Evolutionary conservation across 805 yeast genomes (phyloP), one percentile per base, ranked within the genome.

Genomic region (Brettanomyces sp.): DNA sequence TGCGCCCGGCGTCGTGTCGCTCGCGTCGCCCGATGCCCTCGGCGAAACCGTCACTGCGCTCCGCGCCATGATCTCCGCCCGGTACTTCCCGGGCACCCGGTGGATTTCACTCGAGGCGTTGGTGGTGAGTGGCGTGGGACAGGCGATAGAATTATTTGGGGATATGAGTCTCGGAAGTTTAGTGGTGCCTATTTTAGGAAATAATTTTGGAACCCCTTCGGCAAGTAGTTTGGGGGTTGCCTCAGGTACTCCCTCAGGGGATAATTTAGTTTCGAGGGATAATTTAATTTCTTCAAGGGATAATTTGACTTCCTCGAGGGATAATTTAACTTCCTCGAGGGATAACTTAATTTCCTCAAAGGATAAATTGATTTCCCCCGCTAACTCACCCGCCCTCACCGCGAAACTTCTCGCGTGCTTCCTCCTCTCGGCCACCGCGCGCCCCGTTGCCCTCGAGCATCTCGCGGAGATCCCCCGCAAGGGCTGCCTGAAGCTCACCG

Each of bases 61-160:
- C 9, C 5, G 36, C 7, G n/a, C 23, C n/a, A 33, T 24, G 33
- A 3, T 45, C 74, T 71, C 50, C 73, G 80, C 33, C 71, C 69
- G 44, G 79, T 75, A 51, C 56, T 84, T 75, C 67, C 91, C 91
- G 3, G 71, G 73, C 40, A 74, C 72, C 30, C 80, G 77, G 53
- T 88, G 95, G 95, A 62, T 86, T 5, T 82, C 93, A 0, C 62
- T 85, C 23, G 73, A 78, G 48, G 74, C 85, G 0, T 52, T 80
- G 49, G 63, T 80, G 21, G 68, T 76, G 25, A 45, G 52, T 39
- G 45, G 44, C 3, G 18, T 48, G 14, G 49, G 28, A 21, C 38
- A 44, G 3, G 3, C 47, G 23, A 24, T 48, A 9, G 36, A 28
- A 21, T 22, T 52, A 9, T n/a, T 18, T 8, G 63, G 83, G 66